A percentile compares a stretch with the other conserved stretches of the same genome.
These are phyloP conservation scores for Citrus sp. DNA, from an alignment of 345 rosid genomes.

Conservation along the genomic window DNA sequence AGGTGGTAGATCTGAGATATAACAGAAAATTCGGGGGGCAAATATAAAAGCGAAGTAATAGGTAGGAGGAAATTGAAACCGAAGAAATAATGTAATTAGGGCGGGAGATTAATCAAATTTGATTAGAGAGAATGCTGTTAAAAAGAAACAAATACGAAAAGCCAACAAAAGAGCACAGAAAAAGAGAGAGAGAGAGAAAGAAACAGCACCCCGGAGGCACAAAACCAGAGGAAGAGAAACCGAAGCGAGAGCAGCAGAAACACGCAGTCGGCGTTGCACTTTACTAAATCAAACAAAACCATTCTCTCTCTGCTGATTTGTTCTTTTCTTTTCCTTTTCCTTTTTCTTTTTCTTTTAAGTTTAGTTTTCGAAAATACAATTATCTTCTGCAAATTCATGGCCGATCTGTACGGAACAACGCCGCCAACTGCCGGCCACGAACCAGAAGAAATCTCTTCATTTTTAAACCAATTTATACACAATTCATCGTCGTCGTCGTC, in stretches of 20 bases:
- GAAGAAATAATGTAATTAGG: slow-evolving; percentile 22
- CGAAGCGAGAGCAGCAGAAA: background rate
- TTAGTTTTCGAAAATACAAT: background rate
- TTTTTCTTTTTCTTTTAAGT: background rate
- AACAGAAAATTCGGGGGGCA: background rate
- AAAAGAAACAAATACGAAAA: background rate
- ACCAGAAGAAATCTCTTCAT: slow-evolving; percentile 47
- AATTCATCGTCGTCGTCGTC: slow-evolving; percentile 33
- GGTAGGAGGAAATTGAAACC: background rate
- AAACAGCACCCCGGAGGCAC: slow-evolving; percentile 2
- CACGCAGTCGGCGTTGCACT: background rate
- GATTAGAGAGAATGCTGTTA: slow-evolving; percentile 14
- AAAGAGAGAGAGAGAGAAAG: slow-evolving; percentile 11
- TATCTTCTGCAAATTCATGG: slow-evolving; percentile 30
- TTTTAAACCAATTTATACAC: slow-evolving; percentile 44
- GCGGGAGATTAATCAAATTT: slow-evolving; percentile 53
- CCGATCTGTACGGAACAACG: slow-evolving; percentile 49
- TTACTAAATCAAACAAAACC: background rate
- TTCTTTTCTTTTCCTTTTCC: background rate
- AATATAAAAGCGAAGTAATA: background rate
- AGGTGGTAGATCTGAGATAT: background rate
- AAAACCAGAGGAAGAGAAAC: background rate
- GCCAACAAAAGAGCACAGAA: slow-evolving; percentile 2
- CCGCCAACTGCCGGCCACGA: slow-evolving; percentile 31
- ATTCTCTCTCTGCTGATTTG: background rate